A percentile compares a stretch with the other conserved stretches of the same genome.
phyloP scores from a whole-genome alignment of 2,329 filamentous ascomycete species.

The Colletotrichum costaricense region DNA sequence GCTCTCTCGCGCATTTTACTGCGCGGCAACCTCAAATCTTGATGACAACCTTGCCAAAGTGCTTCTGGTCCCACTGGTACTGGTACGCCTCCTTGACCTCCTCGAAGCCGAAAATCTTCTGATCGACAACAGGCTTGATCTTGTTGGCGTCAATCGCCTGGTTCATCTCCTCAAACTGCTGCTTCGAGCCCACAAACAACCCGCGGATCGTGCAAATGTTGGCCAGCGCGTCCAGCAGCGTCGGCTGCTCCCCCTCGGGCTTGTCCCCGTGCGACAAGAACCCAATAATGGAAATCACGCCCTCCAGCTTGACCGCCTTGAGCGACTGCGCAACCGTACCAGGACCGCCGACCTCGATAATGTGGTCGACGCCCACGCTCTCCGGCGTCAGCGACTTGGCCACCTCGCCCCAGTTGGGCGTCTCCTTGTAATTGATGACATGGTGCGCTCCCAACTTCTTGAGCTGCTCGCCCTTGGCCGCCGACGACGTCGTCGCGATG shows the following conservation, averaged over 20 bases:
- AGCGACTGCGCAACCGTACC: slow-evolving; percentile 57
- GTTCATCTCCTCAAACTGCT: slow-evolving; percentile 35
- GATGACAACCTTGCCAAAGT: slow-evolving; percentile 33
- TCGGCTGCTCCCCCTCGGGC: slow-evolving; percentile 10
- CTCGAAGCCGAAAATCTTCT: slow-evolving; percentile 30
- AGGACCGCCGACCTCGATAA: slow-evolving; percentile 61
- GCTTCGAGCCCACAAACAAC: slow-evolving; percentile 28
- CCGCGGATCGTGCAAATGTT: slow-evolving; percentile 34
- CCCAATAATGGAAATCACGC: slow-evolving; percentile 55
- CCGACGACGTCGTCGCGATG: slow-evolving; percentile 60
- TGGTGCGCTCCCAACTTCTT: slow-evolving; percentile 61
- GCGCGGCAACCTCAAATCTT: slow-evolving; percentile 8
- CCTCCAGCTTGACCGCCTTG: slow-evolving; percentile 56
- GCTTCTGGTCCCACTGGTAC: slow-evolving; percentile 30
- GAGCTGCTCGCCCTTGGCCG: slow-evolving; percentile 55
- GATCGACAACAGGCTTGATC: slow-evolving; percentile 29
- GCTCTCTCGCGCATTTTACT: not conserved
- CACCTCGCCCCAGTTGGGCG: slow-evolving; percentile 56
- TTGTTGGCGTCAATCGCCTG: slow-evolving; percentile 30
- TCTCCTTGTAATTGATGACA: slow-evolving; percentile 62
- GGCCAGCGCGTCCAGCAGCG: slow-evolving; percentile 29
- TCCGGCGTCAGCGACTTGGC: slow-evolving; percentile 53
- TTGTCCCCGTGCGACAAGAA: slow-evolving; percentile 25
- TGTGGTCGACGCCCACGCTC: slow-evolving; percentile 58
- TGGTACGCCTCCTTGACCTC: slow-evolving; percentile 35